Evolutionary conservation across 805 yeast species (phyloP).

Genomic region (Metschnikowia hibisci): DNA sequence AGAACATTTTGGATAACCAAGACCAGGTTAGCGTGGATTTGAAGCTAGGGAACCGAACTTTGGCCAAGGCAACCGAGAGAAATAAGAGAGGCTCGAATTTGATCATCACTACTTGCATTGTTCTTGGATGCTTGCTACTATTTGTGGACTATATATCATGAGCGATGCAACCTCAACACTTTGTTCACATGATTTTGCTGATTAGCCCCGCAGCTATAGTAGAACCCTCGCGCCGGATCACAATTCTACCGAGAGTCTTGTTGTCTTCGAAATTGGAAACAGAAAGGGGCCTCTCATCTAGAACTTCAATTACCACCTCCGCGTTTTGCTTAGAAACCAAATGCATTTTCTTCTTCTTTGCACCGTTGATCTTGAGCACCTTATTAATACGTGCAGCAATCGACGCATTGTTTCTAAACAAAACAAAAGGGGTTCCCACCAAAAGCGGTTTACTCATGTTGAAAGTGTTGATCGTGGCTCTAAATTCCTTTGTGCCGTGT

Average conservation of each 20-base stretch:
- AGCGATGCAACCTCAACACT: background rate
- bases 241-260: constrained; percentile 59
- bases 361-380: constrained; percentile 28
- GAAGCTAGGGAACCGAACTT: constrained; percentile 63
- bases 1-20: constrained; percentile 60
- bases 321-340: constrained; percentile 60
- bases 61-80: constrained; percentile 62
- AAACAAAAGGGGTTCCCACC: constrained; percentile 72
- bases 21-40: constrained; percentile 64
- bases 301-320: constrained; percentile 50
- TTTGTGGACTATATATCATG: constrained; percentile 44
- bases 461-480: constrained; percentile 30
- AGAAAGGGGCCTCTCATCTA: constrained; percentile 48
- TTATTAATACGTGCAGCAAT: constrained; percentile 63
- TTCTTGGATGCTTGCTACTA: constrained; percentile 54
- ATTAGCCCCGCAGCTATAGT: constrained; percentile 67
- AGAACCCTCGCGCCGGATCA: constrained; percentile 62
- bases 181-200: constrained; percentile 13
- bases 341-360: constrained; percentile 50
- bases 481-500: constrained; percentile 26
- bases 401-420: constrained; percentile 72
- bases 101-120: constrained; percentile 51
- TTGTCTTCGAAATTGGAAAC: constrained; percentile 46
- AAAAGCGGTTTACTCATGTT: constrained; percentile 63
- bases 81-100: constrained; percentile 57